Base-by-base conservation (phyloP, 257 asterid species). In the Knoxia roxburghii region DNA sequence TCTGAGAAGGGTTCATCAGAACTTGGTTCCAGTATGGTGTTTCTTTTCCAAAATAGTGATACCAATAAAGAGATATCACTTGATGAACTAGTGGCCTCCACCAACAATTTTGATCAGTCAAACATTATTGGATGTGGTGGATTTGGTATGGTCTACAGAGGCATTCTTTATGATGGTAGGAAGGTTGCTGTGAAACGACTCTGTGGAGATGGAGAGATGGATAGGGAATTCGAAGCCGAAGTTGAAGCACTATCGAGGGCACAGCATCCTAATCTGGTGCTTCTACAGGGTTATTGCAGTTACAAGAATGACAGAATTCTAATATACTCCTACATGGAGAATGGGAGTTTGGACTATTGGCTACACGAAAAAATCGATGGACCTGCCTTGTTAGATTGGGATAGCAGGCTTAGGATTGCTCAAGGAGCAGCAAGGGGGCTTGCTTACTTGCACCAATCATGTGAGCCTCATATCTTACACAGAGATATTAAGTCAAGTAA, bases 341-440 rank as follows among this genome's bases (percentile, higher is more conserved):
- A 90, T 54, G 91, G 96, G 0, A 90, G 97, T 73, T 88, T 90
- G 60, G 63, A 57, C 37, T 57, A 29, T 57, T 57, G 63, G 63
- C 63, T 57, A 0, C 63, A 57, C 17, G 63, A 57, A 32, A 57
- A 57, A n/a, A 14, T 4, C 1, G 63, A 57, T 57, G 63, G 63
- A 29, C 63, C 63, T 6, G 55, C 89, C 45, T 80, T 74, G 0
- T 70, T 90, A 68, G 87, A 84, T 66, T 90, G 97, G 97, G 80
- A 78, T 40, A 73, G 59, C 18, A 77, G 97, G 80, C 86, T 85
- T 57, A 68, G 46, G 68, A 85, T 90, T 6, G 92, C 95, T 23
- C 80, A 63, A 55, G 96, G 97, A 20, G 82, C 95, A 6, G 89
- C 90, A 6, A 70, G 84, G 74, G 97, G 93, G 30, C 96, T 90